These are phyloP conservation scores for Kappamyces sp. DNA, from an alignment of 192 early-diverging fungal genomes.

Conservation along the genomic window DNA sequence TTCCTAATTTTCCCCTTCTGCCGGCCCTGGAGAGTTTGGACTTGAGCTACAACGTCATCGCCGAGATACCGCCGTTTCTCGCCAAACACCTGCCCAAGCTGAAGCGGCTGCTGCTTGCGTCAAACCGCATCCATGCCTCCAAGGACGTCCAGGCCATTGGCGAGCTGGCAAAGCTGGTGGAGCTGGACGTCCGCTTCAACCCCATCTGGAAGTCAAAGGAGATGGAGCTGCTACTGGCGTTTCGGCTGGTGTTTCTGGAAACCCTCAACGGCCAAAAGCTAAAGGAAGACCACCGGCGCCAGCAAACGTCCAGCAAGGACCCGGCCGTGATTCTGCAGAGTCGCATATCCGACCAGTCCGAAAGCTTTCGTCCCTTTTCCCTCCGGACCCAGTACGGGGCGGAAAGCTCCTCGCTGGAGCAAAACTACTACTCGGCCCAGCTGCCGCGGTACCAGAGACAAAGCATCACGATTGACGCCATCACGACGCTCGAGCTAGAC, in stretches of 20 bases:
- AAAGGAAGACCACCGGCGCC: slow-evolving; percentile 1
- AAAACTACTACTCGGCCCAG: slow-evolving; percentile 24
- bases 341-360: slow-evolving; percentile 33
- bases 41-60: slow-evolving; percentile 40
- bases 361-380: slow-evolving; percentile 47
- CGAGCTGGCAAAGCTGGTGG: slow-evolving; percentile 17
- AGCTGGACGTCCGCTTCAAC: slow-evolving; percentile 40
- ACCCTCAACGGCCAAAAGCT: slow-evolving; percentile 13
- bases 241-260: neutral
- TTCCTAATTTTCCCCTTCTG: slow-evolving; percentile 30
- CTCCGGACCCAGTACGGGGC: slow-evolving; percentile 43
- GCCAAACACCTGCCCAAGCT: slow-evolving; percentile 9
- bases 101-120: slow-evolving; percentile 26
- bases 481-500: slow-evolving; percentile 52
- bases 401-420: slow-evolving; percentile 36
- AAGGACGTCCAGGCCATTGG: neutral
- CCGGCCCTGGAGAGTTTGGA: slow-evolving; percentile 37
- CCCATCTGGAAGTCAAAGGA: slow-evolving; percentile 31
- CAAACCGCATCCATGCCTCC: slow-evolving; percentile 24
- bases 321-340: neutral
- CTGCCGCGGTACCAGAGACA: slow-evolving; percentile 9
- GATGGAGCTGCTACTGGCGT: slow-evolving; percentile 22
- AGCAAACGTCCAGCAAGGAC: slow-evolving; percentile 9
- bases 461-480: slow-evolving; percentile 24
- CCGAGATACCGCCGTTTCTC: slow-evolving; percentile 7